These are phyloP conservation scores for Penicillium sp. DNA, from an alignment of 2,329 filamentous ascomycete genomes.

Conservation along the genomic window DNA sequence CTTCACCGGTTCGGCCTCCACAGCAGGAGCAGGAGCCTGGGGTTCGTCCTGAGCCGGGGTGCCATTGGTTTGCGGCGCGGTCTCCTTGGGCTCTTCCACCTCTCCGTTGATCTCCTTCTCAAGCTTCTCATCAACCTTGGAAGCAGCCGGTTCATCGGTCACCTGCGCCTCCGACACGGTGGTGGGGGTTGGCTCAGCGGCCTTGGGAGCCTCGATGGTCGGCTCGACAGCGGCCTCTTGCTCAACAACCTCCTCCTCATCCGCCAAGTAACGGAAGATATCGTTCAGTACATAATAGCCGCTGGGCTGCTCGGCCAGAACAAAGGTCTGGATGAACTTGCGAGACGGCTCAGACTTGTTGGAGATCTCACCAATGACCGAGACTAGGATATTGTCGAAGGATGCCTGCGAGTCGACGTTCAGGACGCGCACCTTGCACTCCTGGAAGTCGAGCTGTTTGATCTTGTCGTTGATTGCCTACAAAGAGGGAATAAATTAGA, in stretches of 20 bases:
- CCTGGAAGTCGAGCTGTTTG: constrained; percentile 85
- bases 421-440: constrained; percentile 96
- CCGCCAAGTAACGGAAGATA: constrained; percentile 88
- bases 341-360: constrained; percentile 86
- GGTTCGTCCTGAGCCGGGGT: constrained; percentile 19
- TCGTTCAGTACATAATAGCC: constrained; percentile 99
- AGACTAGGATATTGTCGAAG: constrained; percentile 88
- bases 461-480: constrained; percentile 93
- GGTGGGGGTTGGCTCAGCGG: constrained; percentile 23
- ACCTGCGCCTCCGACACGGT: constrained; percentile 28
- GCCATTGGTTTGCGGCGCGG: constrained; percentile 35
- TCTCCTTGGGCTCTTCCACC: constrained; percentile 27
- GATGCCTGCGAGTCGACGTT: constrained; percentile 97
- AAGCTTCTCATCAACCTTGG: constrained; percentile 66
- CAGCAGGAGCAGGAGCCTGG: constrained; percentile 25
- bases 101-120: constrained; percentile 56
- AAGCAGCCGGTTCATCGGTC: constrained; percentile 41
- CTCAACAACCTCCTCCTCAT: constrained; percentile 59
- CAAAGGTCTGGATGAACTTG: constrained; percentile 97
- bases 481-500: not conserved
- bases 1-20: constrained; percentile 39
- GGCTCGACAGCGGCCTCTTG: constrained; percentile 34
- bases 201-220: constrained; percentile 42
- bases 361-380: constrained; percentile 96
- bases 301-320: constrained; percentile 90